Evolutionary conservation across 2,329 filamentous ascomycete species (phyloP).

Genomic region (Aciculosporium take): DNA sequence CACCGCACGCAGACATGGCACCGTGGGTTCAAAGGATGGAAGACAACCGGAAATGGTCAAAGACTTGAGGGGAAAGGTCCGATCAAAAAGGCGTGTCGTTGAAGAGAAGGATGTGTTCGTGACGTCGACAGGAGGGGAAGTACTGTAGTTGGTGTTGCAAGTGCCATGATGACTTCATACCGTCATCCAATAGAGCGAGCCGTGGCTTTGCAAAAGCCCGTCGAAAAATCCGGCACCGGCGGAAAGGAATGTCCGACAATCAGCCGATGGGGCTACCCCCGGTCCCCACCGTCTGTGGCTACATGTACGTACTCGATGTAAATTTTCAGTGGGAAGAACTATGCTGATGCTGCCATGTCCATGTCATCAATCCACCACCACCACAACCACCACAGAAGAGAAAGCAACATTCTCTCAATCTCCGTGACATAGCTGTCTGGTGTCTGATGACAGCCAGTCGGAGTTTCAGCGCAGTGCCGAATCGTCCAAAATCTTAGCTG

Average conservation of each 20-base stretch:
- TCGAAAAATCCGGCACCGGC: background rate
- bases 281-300: background rate
- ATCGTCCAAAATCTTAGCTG: background rate
- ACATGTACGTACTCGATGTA: background rate
- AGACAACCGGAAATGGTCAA: too few species aligned
- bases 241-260: constrained; percentile 1
- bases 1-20: constrained; percentile 25
- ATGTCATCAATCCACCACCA: background rate
- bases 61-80: background rate
- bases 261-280: background rate
- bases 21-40: background rate
- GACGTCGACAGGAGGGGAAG: constrained; percentile 3
- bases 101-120: constrained; percentile 1
- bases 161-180: background rate
- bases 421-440: background rate
- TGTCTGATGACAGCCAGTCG: background rate
- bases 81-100: background rate
- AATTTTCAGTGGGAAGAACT: constrained; percentile 2
- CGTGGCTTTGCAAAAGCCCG: background rate
- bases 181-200: constrained; percentile 5
- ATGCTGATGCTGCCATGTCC: background rate
- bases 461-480: background rate
- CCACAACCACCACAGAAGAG: background rate
- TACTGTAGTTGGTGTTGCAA: background rate
- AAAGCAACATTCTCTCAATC: background rate